phyloP scores from a whole-genome alignment of 805 yeast species.

The Yamadazyma olivae region DNA sequence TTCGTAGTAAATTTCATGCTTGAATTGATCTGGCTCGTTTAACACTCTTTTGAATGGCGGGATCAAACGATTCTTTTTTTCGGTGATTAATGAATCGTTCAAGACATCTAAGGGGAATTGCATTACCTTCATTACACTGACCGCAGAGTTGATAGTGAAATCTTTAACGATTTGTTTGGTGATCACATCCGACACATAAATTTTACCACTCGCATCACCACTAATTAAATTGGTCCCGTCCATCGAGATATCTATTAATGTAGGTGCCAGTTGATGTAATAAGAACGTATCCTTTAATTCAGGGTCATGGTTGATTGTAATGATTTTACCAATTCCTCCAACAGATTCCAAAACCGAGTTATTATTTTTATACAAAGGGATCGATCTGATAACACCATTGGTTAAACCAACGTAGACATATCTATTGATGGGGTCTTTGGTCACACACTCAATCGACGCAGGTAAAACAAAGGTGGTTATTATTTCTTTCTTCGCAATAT shows the following conservation, averaged over 20 bases:
- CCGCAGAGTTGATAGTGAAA: conserved; percentile 39
- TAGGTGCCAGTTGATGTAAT: conserved; percentile 48
- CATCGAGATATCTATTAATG: conserved; percentile 56
- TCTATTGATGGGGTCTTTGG: conserved; percentile 78
- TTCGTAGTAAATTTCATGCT: conserved; percentile 43
- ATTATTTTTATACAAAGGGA: conserved; percentile 46
- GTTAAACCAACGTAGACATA: conserved; percentile 65
- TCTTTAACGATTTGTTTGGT: conserved; percentile 66
- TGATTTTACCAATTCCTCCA: conserved; percentile 56
- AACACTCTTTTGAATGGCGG: conserved; percentile 66
- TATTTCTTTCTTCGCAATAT: conserved; percentile 43
- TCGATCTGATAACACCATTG: conserved; percentile 57
- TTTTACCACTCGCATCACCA: conserved; percentile 72
- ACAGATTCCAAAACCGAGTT: conserved; percentile 50
- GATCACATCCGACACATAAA: conserved; percentile 63
- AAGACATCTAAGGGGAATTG: conserved; percentile 16
- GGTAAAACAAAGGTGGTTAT: conserved; percentile 73
- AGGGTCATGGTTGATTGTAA: conserved; percentile 50
- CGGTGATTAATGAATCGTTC: conserved; percentile 7
- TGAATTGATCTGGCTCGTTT: conserved; percentile 32
- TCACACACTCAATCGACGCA: conserved; percentile 52
- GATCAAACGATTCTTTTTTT: conserved; percentile 44
- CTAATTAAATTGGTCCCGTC: conserved; percentile 73
- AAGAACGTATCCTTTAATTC: conserved; percentile 50
- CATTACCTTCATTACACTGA: conserved; percentile 26